Evolutionary conservation across 2,329 filamentous ascomycete genomes (phyloP), one percentile per base, ranked within the genome.

Genomic region (Scolecobasidium constrictum): DNA sequence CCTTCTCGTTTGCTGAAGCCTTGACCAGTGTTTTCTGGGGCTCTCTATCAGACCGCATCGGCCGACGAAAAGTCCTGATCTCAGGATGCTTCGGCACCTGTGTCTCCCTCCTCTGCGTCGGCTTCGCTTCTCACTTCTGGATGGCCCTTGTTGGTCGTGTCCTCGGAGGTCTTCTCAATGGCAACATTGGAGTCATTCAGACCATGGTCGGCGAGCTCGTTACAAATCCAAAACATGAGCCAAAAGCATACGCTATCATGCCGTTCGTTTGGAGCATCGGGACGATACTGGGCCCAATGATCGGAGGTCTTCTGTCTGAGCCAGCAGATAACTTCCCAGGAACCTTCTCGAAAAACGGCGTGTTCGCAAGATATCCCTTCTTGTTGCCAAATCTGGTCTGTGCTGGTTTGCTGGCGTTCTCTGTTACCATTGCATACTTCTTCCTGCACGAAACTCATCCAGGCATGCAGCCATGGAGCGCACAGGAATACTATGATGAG

Each of bases 231-330:
- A 83, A 88, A 53, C 85, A 93, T 62, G 86, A 94, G 64, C 86
- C 86, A 46, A 78, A 82, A 48, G 88, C 88, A 20, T 94, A 88
- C 59, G 79, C 86, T 2, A 77, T 94, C 35, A 94, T 95, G 86
- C 88, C 88, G 1, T 94, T 94, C 56, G 83, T 94, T 5, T 95
- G 88, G 87, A 82, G 76, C 37, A 80, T 94, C 41, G 88, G 88
- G 18, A 93, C 86, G 7, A 94, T 94, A 49, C 72, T 94, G 42
- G 88, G 88, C 38, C 45, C 88, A 48, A 84, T 83, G 4, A 86
- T 95, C 50, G 90, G 90, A 46, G 90, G 90, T 23, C 77, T 82
- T 43, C 86, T 94, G 58, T 83, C 87, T 46, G 79, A 86, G 50
- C 88, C 90, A 19, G 74, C 79, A 48, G 67, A 75, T 26, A 78